Evolutionary conservation across 306 rosid genomes (phyloP), one percentile per base, ranked within the genome.

Genomic region (Cucurbita ficifolia): DNA sequence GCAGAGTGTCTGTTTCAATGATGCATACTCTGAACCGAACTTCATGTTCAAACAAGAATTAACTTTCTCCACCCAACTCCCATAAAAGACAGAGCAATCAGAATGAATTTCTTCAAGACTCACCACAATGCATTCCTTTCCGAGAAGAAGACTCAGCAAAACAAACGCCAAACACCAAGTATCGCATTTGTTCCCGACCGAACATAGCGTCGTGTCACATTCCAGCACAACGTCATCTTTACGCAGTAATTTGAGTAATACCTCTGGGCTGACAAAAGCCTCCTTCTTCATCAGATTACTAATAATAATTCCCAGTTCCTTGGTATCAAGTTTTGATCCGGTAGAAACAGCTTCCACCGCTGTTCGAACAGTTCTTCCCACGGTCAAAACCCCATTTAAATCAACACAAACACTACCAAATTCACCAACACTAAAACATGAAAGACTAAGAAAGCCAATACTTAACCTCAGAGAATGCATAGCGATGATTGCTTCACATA

Each of bases 101-200:
- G 74, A 9, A 42, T 72, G 72, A 54, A 48, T 24, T 76, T 77
- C 83, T 75, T 59, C 80, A 65, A 80, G 64, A 70, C 70, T 81
- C 70, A 76, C 84, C 21, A 59, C 80, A 29, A 81, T 79, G 77
- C 88, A 77, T 13, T 43, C 80, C 68, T 83, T 63, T 59, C 98
- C 90, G 72, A 86, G 49, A 21, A 93, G 82, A 77, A 88, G 80
- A 74, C 73, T 76, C 63, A 88, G 59, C 75, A 92, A 73, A 21
- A 87, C 82, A 80, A 88, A 86, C 74, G 85, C 93, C 77, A 87
- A 77, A 57, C 94, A 85, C 96, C 96, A 93, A 52, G 85, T 83
- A 83, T 93, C 97, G 2, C 94, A 83, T 76, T 88, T 74, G 81
- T 33, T 76, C 56, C 88, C 87, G n/a, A 83, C 54, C 4, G 79